Conservation (phyloP, 2,329 filamentous ascomycete species). For the Colletotrichum sp. region DNA sequence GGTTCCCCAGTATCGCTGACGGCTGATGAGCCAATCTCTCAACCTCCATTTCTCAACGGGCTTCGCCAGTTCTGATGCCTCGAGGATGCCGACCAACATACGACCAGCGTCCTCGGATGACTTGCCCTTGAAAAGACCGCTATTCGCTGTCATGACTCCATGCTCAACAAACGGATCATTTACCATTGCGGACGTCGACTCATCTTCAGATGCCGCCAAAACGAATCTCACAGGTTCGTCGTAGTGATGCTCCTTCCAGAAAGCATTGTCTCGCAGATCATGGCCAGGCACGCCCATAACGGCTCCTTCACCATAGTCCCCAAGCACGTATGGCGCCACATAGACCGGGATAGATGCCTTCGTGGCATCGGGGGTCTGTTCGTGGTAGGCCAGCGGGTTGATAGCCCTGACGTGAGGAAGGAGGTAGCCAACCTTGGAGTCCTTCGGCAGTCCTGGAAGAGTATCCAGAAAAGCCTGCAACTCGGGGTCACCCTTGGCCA, state of each 20-base stretch:
- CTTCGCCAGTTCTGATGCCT: constrained; percentile 62
- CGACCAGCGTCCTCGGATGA: constrained; percentile 66
- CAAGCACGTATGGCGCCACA: constrained; percentile 83
- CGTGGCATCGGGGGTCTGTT: constrained; percentile 52
- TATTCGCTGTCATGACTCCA: constrained; percentile 71
- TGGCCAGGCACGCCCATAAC: constrained; percentile 94
- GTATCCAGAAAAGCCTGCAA: constrained; percentile 73
- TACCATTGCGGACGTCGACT: constrained; percentile 44
- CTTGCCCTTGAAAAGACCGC: constrained; percentile 69
- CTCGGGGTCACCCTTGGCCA: constrained; percentile 64
- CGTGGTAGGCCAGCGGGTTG: constrained; percentile 68
- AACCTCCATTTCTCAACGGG: constrained; percentile 78
- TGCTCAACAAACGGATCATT: constrained; percentile 66
- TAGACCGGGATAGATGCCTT: constrained; percentile 73
- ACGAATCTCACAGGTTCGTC: constrained; percentile 68
- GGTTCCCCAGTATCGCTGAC: constrained; percentile 92
- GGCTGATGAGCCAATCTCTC: constrained; percentile 88
- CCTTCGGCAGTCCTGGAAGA: constrained; percentile 58
- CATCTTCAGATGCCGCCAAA: constrained; percentile 56
- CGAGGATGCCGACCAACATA: constrained; percentile 63
- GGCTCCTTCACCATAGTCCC: constrained; percentile 84
- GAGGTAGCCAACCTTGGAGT: constrained; percentile 71
- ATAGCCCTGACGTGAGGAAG: constrained; percentile 66
- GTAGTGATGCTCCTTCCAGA: constrained; percentile 75
- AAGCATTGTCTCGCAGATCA: constrained; percentile 77